phyloP scores from a whole-genome alignment of 1,284 basidiomycete genomes.

The Ustilago shanxiensis region DNA sequence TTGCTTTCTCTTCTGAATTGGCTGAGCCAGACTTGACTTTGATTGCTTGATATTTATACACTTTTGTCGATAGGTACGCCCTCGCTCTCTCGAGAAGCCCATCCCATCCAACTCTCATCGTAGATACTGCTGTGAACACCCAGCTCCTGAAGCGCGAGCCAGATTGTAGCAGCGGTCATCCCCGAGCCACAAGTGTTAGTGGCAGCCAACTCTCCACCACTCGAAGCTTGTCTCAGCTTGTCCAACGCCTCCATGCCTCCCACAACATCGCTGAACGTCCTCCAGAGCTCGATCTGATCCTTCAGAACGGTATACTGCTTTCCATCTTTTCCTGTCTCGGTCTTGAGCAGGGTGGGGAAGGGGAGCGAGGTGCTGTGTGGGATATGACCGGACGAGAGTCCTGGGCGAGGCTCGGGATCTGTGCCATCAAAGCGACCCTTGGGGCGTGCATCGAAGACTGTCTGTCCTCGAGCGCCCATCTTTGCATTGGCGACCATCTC shows the following conservation, averaged over 20 bases:
- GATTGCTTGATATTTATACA: not conserved
- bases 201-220: slow-evolving; percentile 49
- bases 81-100: slow-evolving; percentile 50
- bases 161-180: slow-evolving; percentile 94
- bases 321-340: slow-evolving; percentile 69
- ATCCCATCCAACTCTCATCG: slow-evolving; percentile 75
- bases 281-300: slow-evolving; percentile 66
- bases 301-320: slow-evolving; percentile 62
- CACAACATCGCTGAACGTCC: slow-evolving; percentile 77
- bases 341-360: slow-evolving; percentile 81
- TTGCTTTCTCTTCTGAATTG: not conserved
- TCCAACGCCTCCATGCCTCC: slow-evolving; percentile 71
- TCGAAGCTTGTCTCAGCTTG: slow-evolving; percentile 62
- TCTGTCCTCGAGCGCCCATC: slow-evolving; percentile 74
- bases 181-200: slow-evolving; percentile 74
- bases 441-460: slow-evolving; percentile 89
- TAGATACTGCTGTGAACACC: slow-evolving; percentile 78
- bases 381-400: slow-evolving; percentile 91
- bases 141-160: slow-evolving; percentile 83
- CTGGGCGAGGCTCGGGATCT: slow-evolving; percentile 89
- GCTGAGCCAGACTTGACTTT: not conserved
- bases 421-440: slow-evolving; percentile 80
- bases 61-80: slow-evolving; percentile 51
- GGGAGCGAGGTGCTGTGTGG: slow-evolving; percentile 87
- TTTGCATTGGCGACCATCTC: slow-evolving; percentile 82